Evolutionary conservation across 805 yeast genomes (phyloP).

Genomic region (Starmerella bacillaris): DNA sequence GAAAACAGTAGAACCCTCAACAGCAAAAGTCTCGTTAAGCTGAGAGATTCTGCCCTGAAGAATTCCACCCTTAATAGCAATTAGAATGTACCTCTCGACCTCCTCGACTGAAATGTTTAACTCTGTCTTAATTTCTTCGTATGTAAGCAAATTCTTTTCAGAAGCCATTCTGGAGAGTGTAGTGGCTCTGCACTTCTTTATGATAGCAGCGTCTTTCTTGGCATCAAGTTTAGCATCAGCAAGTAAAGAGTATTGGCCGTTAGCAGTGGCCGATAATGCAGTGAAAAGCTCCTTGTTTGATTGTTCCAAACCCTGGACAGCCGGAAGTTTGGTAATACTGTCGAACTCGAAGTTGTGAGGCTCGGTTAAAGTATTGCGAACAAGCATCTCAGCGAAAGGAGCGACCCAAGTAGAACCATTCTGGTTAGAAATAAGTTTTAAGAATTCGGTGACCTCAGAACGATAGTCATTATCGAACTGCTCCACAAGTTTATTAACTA

Average conservation of each 20-base stretch:
- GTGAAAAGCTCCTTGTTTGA: conserved; percentile 16
- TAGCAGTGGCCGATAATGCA: conserved; percentile 19
- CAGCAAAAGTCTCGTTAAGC: conserved; percentile 21
- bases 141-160: conserved; percentile 16
- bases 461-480: conserved; percentile 9
- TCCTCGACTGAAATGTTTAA: conserved; percentile 20
- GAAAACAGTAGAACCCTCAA: conserved; percentile 24
- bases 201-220: conserved; percentile 6
- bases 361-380: conserved; percentile 4
- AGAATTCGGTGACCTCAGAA: conserved; percentile 9
- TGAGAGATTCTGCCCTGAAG: conserved; percentile 29
- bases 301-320: conserved; percentile 18
- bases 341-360: conserved; percentile 20
- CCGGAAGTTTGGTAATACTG: conserved; percentile 15
- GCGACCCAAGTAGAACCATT: neutral
- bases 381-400: conserved; percentile 12
- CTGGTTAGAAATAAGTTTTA: conserved; percentile 9
- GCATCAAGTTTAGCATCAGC: conserved; percentile 3
- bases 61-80: conserved; percentile 27
- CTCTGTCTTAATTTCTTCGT: conserved; percentile 21
- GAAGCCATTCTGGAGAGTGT: conserved; percentile 20
- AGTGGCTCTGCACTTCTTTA: conserved; percentile 19
- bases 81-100: conserved; percentile 27
- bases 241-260: conserved; percentile 20
- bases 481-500: conserved; percentile 18